A percentile compares a stretch with the other conserved stretches of the same genome.
Evolutionary conservation across 208 protist genomes (phyloP).

Genomic region (Crithidia expoeki): DNA sequence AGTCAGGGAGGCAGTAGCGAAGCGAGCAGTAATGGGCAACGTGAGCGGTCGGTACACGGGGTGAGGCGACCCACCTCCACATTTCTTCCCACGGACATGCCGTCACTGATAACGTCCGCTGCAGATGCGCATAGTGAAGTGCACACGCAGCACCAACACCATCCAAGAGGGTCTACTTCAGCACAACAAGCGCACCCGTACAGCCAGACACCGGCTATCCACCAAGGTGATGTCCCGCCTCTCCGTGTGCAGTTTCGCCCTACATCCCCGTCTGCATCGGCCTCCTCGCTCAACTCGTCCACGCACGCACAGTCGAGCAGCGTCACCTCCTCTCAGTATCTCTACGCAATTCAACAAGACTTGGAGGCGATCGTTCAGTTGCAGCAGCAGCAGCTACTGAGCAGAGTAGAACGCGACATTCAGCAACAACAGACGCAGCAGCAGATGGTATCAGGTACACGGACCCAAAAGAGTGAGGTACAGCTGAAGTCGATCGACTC

Average conservation of each 20-base stretch:
- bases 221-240: no score
- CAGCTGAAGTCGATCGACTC: conserved; percentile 9
- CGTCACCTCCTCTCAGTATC: conserved; percentile 30
- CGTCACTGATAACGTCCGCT: not conserved
- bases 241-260: no score
- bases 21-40: not conserved
- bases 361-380: conserved; percentile 28
- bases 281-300: not conserved
- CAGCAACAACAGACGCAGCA: conserved; percentile 6
- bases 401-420: not conserved
- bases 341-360: conserved; percentile 34
- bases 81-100: not conserved
- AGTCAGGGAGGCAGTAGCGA: not conserved
- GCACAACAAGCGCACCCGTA: no score
- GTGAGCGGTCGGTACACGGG: not conserved
- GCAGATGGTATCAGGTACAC: not conserved
- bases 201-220: no score
- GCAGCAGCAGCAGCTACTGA: conserved; percentile 29
- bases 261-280: not conserved
- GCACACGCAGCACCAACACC: not conserved
- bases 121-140: not conserved
- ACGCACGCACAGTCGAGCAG: not conserved
- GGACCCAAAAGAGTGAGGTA: not conserved
- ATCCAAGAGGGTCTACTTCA: no score
- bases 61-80: not conserved